A percentile compares a stretch with the other conserved stretches of the same genome.
phyloP scores from a whole-genome alignment of 2,329 filamentous ascomycete genomes.

The Clonostachys solani region DNA sequence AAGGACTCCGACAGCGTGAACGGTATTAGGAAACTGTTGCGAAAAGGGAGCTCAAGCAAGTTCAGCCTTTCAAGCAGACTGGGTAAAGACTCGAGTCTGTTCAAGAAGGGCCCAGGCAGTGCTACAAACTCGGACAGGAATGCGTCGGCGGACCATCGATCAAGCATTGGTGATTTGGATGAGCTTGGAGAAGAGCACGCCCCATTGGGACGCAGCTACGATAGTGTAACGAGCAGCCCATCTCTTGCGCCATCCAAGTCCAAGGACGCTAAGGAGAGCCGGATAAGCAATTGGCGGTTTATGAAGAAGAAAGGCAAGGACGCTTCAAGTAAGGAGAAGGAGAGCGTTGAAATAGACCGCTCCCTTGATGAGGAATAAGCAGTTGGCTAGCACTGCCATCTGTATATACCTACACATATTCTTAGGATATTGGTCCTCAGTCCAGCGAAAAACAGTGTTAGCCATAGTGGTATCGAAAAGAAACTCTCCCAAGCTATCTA shows the following conservation, averaged over 20 bases:
- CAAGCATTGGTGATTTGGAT: constrained; percentile 53
- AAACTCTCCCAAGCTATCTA: too few relatives aligned
- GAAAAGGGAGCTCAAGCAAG: constrained; percentile 63
- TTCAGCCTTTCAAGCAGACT: constrained; percentile 56
- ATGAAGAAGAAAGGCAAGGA: constrained; percentile 55
- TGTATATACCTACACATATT: too few relatives aligned
- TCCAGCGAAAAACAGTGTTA: too few relatives aligned
- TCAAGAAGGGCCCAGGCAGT: constrained; percentile 57
- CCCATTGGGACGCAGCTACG: constrained; percentile 44
- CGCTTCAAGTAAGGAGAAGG: constrained; percentile 34
- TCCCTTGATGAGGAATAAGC: constrained; percentile 19
- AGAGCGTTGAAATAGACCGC: constrained; percentile 48
- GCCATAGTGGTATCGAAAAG: too few relatives aligned
- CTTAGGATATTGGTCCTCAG: too few relatives aligned
- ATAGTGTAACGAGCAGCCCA: constrained; percentile 53
- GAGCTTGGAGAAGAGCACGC: constrained; percentile 41
- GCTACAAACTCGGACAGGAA: constrained; percentile 54
- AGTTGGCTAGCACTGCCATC: too few relatives aligned
- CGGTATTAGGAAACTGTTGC: constrained; percentile 51
- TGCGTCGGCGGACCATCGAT: constrained; percentile 45
- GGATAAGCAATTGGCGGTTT: constrained; percentile 50
- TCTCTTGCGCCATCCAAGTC: constrained; percentile 47
- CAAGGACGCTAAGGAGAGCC: constrained; percentile 39
- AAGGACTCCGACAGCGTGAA: constrained; percentile 51
- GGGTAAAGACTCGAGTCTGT: constrained; percentile 48